Percentiles rank a stretch among this genome's conserved stretches.
These are phyloP conservation scores for Apiospora marii DNA, from an alignment of 2,329 filamentous ascomycete genomes.

Conservation along the genomic window DNA sequence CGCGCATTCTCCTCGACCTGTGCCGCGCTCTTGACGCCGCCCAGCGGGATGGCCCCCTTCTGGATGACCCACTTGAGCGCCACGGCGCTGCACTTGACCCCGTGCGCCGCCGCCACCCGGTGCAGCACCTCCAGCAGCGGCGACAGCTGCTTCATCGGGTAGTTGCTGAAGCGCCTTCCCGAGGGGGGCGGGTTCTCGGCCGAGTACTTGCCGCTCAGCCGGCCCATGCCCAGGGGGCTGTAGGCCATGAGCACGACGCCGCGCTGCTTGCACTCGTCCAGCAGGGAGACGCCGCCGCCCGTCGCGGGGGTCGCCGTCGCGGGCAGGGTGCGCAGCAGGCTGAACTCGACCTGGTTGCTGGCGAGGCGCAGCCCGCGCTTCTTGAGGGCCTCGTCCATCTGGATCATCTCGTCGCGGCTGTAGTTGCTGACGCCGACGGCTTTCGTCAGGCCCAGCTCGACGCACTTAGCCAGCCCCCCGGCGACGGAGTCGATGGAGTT, in stretches of 20 bases:
- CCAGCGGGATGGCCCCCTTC: constrained; percentile 52
- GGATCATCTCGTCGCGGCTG: constrained; percentile 48
- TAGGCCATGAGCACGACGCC: constrained; percentile 52
- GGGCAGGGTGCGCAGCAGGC: constrained; percentile 48
- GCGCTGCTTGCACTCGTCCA: constrained; percentile 49
- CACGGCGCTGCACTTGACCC: constrained; percentile 46
- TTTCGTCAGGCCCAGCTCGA: constrained; percentile 49
- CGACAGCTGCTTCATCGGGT: constrained; percentile 52
- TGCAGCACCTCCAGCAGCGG: constrained; percentile 46
- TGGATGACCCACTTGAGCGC: constrained; percentile 53
- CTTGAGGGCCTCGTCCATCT: constrained; percentile 49
- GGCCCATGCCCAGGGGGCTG: constrained; percentile 48
- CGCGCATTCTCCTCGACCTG: constrained; percentile 49
- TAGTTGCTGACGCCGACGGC: constrained; percentile 55
- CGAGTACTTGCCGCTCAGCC: constrained; percentile 50
- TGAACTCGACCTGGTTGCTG: constrained; percentile 54
- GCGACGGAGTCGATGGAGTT: constrained; percentile 49
- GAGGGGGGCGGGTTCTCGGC: constrained; percentile 46
- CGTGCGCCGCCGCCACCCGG: constrained; percentile 44
- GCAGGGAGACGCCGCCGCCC: constrained; percentile 38
- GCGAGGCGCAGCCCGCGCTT: constrained; percentile 49
- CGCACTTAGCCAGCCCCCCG: constrained; percentile 51
- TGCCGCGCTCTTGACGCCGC: constrained; percentile 49
- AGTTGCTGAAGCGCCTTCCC: constrained; percentile 48
- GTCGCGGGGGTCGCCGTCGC: constrained; percentile 39